phyloP scores from a whole-genome alignment of 768 basidiomycete genomes.

The Collybia nuda region DNA sequence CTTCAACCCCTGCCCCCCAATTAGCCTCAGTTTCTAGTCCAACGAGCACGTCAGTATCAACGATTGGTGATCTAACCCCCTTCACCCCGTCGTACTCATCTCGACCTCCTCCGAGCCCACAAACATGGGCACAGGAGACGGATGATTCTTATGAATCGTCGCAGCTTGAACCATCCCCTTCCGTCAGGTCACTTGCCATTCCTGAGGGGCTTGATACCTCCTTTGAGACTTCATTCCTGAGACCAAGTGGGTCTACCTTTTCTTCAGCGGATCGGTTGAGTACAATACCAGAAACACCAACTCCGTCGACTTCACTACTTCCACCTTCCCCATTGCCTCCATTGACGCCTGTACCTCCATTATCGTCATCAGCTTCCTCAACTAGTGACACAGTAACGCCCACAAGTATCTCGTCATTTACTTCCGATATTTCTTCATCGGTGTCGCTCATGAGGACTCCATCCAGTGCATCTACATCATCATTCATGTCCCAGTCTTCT shows the following conservation, averaged over 20 bases:
- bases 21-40: slow-evolving; percentile 18
- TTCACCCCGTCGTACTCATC: slow-evolving; percentile 37
- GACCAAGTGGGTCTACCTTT: slow-evolving; percentile 54
- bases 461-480: slow-evolving; percentile 35
- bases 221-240: slow-evolving; percentile 72
- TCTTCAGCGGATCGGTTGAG: slow-evolving; percentile 43
- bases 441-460: slow-evolving; percentile 10
- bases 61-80: slow-evolving; percentile 41
- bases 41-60: slow-evolving; percentile 25
- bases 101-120: slow-evolving; percentile 36
- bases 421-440: slow-evolving; percentile 11
- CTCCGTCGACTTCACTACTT: slow-evolving; percentile 22
- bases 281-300: slow-evolving; percentile 43
- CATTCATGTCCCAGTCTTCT: slow-evolving; percentile 44
- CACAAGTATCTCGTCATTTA: slow-evolving; percentile 24
- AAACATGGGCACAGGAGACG: slow-evolving; percentile 60
- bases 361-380: slow-evolving; percentile 30
- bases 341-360: slow-evolving; percentile 36
- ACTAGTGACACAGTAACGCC: slow-evolving; percentile 30
- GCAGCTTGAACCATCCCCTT: slow-evolving; percentile 70
- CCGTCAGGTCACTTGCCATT: slow-evolving; percentile 48
- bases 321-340: slow-evolving; percentile 33
- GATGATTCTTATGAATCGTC: slow-evolving; percentile 78
- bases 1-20: slow-evolving; percentile 15
- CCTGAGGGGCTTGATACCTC: slow-evolving; percentile 65